Conservation (phyloP, 1,284 basidiomycete genomes). For the Fomitopsis schrenkii region DNA sequence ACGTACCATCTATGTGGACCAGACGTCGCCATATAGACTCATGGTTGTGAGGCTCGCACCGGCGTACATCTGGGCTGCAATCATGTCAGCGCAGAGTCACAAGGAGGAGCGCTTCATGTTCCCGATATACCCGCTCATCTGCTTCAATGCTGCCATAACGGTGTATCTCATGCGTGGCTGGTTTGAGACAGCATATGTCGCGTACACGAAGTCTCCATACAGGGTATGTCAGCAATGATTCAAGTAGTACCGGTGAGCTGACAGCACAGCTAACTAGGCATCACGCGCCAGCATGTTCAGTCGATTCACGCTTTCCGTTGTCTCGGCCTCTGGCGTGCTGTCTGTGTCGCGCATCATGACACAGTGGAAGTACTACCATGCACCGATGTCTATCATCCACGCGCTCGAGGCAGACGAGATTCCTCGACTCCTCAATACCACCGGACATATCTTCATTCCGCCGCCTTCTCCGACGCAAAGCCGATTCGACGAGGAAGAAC, state of each 20-base stretch:
- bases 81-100: conserved; percentile 83
- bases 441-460: conserved; percentile 51
- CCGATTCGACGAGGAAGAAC: conserved; percentile 42
- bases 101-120: conserved; percentile 99
- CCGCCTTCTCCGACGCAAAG: conserved; percentile 30
- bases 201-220: conserved; percentile 79
- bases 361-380: conserved; percentile 86
- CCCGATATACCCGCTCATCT: conserved; percentile 88
- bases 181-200: conserved; percentile 76
- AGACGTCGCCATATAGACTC: conserved; percentile 76
- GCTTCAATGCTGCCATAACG: conserved; percentile 90
- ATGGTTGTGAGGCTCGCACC: conserved; percentile 76
- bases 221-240: conserved; percentile 43
- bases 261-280: conserved; percentile 46
- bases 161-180: conserved; percentile 83
- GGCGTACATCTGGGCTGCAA: conserved; percentile 85
- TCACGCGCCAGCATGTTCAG: conserved; percentile 75
- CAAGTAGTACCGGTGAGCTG: neutral
- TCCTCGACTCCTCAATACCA: conserved; percentile 73
- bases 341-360: conserved; percentile 81
- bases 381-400: conserved; percentile 75
- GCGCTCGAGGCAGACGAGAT: conserved; percentile 79
- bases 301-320: conserved; percentile 66
- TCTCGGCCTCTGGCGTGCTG: conserved; percentile 62
- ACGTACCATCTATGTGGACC: conserved; percentile 45